Conservation (phyloP, 768 basidiomycete species). For the Gymnopilus dilepis region DNA sequence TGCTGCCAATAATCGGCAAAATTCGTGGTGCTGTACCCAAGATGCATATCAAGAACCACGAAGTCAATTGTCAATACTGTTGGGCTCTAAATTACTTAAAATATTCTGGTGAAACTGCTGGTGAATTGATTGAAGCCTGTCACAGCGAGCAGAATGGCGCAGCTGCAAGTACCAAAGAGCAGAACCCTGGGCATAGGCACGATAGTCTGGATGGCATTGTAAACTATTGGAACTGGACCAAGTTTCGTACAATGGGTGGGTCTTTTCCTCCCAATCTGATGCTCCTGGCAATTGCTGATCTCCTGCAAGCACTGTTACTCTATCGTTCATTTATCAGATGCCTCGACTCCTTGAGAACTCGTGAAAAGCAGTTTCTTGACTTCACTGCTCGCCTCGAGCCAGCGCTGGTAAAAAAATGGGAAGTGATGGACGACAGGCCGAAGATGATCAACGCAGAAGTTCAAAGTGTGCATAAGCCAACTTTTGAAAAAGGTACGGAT, state of each 20-base stretch:
- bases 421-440: neutral
- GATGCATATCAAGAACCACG: conserved; percentile 20
- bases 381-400: neutral
- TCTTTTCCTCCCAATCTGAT: conserved; percentile 8
- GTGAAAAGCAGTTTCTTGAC: neutral
- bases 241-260: neutral
- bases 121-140: conserved; percentile 19
- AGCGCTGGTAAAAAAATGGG: neutral
- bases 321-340: neutral
- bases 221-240: neutral
- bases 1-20: conserved; percentile 15
- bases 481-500: neutral
- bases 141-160: conserved; percentile 12
- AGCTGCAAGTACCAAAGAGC: conserved; percentile 21
- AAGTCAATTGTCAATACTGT: conserved; percentile 12
- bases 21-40: conserved; percentile 33
- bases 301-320: neutral
- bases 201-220: neutral
- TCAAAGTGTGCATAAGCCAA: neutral
- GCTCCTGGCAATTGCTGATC: neutral
- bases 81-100: conserved; percentile 20
- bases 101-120: conserved; percentile 19
- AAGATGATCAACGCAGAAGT: neutral
- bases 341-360: neutral
- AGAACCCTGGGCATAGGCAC: conserved; percentile 33